phyloP scores from a whole-genome alignment of 805 yeast genomes.

The Kuraishia ogatae region DNA sequence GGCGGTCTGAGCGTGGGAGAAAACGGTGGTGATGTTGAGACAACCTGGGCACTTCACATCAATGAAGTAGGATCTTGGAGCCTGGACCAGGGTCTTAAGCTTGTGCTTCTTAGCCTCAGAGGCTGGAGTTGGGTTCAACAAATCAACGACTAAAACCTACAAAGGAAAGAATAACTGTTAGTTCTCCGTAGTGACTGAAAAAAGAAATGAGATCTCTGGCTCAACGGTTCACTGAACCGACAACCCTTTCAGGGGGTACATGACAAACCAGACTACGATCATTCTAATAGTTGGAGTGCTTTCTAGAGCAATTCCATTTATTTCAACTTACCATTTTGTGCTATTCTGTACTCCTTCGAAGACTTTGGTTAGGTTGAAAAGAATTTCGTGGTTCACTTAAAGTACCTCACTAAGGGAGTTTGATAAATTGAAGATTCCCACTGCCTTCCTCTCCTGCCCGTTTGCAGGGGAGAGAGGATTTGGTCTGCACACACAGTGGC shows the following conservation, averaged over 20 bases:
- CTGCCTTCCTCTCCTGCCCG: neutral
- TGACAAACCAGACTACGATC: neutral
- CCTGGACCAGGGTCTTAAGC: constrained; percentile 93
- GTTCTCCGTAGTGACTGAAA: neutral
- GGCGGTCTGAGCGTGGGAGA: constrained; percentile 99
- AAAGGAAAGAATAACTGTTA: neutral
- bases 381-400: neutral
- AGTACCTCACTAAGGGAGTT: neutral
- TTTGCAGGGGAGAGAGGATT: neutral
- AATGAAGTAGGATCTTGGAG: constrained; percentile 99
- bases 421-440: neutral
- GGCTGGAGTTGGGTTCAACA: constrained; percentile 96
- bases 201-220: neutral
- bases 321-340: neutral
- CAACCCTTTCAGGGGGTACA: neutral
- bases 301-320: neutral
- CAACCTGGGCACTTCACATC: constrained; percentile 99
- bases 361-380: neutral
- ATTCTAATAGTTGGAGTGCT: neutral
- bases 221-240: neutral
- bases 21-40: constrained; percentile 96
- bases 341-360: neutral
- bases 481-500: neutral
- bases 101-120: constrained; percentile 96
- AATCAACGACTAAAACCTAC: constrained; percentile 97